Evolutionary conservation across 164 flowering plant species (phyloP), one percentile per base, ranked within the genome.

Genomic region (Dillenia suffruticosa): DNA sequence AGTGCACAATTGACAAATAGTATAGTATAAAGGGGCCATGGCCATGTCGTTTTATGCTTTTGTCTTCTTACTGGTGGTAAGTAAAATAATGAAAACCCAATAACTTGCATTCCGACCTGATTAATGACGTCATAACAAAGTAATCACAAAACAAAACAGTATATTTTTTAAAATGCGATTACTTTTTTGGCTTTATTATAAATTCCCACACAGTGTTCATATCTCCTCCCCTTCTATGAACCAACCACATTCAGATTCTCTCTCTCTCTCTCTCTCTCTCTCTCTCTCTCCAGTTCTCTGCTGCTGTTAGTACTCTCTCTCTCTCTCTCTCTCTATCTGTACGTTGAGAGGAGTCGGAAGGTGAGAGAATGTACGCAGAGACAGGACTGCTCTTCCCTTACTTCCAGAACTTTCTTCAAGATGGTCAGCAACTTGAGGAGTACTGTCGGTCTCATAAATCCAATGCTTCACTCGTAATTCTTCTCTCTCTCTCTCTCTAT

Each of bases 351-450:
- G 19, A 13, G 19, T n/a, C 19, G 47, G 58, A 50, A 57, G 44
- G 49, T 12, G 3, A 13, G 68, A 54, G 72, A 72, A 82, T 82
- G 86, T 82, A 77, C 70, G 79, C 79, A 57, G 88, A 81, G 13
- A 68, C 85, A 10, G 90, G 77, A 49, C 66, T 82, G 9, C 55
- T 85, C 68, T 80, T 69, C 55, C 89, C 89, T n/a, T 82, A 79
- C 51, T 79, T 80, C 51, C 90, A 86, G 64, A 78, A 62, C 63
- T 81, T 72, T 63, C 65, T 79, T 58, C 82, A 65, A 49, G 88
- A 85, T 49, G 53, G 79, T 57, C 89, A 85, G 22, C 86, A 73
- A 43, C 66, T 84, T 58, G 84, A 81, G 50, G 89, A 84, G 52
- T 80, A 77, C 73, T 76, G 68, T 57, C 70, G 65, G 56, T 71